Conservation (phyloP, 805 yeast genomes). For the Ogataea neopini region DNA sequence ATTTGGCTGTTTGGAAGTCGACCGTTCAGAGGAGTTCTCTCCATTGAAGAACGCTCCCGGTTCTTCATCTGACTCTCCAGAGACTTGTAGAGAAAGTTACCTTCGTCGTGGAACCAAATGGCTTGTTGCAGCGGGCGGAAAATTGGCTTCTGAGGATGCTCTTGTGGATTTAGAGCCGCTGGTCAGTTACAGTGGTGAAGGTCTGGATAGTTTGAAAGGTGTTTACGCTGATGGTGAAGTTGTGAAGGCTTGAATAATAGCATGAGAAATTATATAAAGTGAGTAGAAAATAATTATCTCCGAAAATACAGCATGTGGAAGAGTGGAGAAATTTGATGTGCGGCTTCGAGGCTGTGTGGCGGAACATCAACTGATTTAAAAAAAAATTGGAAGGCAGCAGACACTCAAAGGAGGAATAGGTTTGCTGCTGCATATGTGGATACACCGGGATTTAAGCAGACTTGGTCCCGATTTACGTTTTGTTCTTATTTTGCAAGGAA, state of each 20-base stretch:
- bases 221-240: conserved; percentile 4
- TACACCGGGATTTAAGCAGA: neutral
- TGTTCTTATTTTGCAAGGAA: neutral
- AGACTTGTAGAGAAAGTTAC: conserved; percentile 68
- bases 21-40: conserved; percentile 80
- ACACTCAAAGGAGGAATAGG: neutral
- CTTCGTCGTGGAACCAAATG: conserved; percentile 71
- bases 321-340: neutral
- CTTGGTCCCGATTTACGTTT: neutral
- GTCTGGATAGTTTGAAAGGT: conserved; percentile 44
- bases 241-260: neutral
- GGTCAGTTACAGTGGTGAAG: conserved; percentile 77
- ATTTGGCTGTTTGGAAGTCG: conserved; percentile 93
- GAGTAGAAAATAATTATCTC: neutral
- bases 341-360: conserved; percentile 2
- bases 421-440: neutral
- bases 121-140: conserved; percentile 46
- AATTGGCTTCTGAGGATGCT: conserved; percentile 25
- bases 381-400: neutral
- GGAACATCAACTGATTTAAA: conserved; percentile 5
- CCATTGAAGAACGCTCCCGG: conserved; percentile 92
- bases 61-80: conserved; percentile 80
- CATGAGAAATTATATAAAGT: neutral
- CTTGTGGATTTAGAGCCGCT: conserved; percentile 77
- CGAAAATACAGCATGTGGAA: no score